Conservation (phyloP, 1,284 basidiomycete species). For the Gymnopus androsaceus region DNA sequence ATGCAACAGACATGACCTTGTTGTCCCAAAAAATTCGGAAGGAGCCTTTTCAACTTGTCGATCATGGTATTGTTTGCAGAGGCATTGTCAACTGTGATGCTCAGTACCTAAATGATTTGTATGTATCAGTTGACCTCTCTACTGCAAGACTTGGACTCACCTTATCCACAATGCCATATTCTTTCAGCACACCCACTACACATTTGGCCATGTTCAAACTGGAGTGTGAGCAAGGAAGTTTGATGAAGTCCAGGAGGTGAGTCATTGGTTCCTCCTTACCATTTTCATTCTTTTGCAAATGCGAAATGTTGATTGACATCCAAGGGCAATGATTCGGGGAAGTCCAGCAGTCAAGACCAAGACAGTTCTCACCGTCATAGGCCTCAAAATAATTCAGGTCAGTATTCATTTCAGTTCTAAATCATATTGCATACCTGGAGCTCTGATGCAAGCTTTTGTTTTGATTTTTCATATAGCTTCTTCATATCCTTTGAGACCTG, state of each 20-base stretch:
- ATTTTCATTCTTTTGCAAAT: neutral
- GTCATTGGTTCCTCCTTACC: neutral
- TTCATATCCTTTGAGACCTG: neutral
- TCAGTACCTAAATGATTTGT: conserved; percentile 26
- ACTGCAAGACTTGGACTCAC: conserved; percentile 20
- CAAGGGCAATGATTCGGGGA: conserved; percentile 1
- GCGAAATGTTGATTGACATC: neutral
- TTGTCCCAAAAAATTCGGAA: too few species aligned
- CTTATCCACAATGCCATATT: conserved; percentile 27
- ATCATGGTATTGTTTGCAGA: conserved; percentile 34
- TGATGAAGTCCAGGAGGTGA: neutral
- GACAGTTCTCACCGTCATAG: neutral
- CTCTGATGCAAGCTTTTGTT: neutral
- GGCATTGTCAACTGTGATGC: too few species aligned
- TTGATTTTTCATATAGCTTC: neutral
- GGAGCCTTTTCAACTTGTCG: conserved; percentile 31
- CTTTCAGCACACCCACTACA: conserved; percentile 25
- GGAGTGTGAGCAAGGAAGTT: conserved; percentile 17
- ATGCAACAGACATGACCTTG: too few species aligned
- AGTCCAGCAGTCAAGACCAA: neutral
- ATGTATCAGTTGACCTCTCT: conserved; percentile 24
- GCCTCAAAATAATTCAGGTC: neutral
- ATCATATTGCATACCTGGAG: neutral
- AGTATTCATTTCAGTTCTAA: neutral
- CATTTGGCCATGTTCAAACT: conserved; percentile 22